Evolutionary conservation across 2,329 filamentous ascomycete species (phyloP).

Genomic region (Coleophoma cylindrospora): DNA sequence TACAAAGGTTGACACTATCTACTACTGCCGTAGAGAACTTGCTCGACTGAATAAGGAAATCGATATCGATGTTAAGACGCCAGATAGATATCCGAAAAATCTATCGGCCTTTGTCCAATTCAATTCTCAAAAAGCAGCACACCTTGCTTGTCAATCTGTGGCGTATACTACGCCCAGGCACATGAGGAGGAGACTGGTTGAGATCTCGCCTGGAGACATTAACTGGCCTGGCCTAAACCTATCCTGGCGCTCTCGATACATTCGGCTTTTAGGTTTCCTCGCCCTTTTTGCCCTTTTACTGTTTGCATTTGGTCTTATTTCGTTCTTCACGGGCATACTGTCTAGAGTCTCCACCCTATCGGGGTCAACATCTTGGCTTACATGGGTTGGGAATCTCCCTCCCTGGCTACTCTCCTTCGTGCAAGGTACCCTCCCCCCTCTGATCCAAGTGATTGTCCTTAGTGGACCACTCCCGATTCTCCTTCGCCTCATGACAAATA

Average conservation of each 20-base stretch:
- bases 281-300: conserved; percentile 9
- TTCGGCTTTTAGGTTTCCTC: conserved; percentile 8
- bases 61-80: conserved; percentile 14
- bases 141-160: conserved; percentile 18
- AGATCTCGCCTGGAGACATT: conserved; percentile 21
- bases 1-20: conserved; percentile 19
- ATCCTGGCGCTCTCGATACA: conserved; percentile 11
- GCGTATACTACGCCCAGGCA: conserved; percentile 13
- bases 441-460: conserved; percentile 20
- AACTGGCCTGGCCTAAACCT: conserved; percentile 15
- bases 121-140: conserved; percentile 19
- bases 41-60: conserved; percentile 20
- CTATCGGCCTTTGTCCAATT: conserved; percentile 20
- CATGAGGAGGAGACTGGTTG: conserved; percentile 18
- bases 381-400: conserved; percentile 10
- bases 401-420: conserved; percentile 11
- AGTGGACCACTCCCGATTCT: conserved; percentile 19
- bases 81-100: conserved; percentile 16
- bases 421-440: conserved; percentile 13
- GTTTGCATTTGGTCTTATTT: conserved; percentile 12
- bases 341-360: conserved; percentile 10
- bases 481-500: conserved; percentile 16
- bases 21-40: conserved; percentile 21
- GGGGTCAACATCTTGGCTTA: conserved; percentile 11
- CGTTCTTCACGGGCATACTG: conserved; percentile 12